Evolutionary conservation across 768 basidiomycete genomes (phyloP), one percentile per base, ranked within the genome.

Genomic region (Amanita inopinata): DNA sequence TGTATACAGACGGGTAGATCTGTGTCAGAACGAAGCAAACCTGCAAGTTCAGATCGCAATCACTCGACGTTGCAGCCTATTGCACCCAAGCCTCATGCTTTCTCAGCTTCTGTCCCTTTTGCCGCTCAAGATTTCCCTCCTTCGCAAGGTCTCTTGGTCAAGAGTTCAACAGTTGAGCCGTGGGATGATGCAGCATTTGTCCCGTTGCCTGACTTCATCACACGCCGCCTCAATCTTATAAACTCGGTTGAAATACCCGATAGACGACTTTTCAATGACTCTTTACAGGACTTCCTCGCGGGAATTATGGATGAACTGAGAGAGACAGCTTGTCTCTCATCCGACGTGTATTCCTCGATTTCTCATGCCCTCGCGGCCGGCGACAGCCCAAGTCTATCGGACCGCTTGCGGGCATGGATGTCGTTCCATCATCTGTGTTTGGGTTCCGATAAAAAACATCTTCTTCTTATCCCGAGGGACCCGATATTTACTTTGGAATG

Each of bases 401-500:
- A 56, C 6, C 53, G 60, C 11, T 46, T 66, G 61, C 67, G 62
- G 38, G 65, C 70, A 47, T 83, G 81, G 81, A 54, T 67, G 10
- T 56, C 64, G 12, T 70, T 72, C 50, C 80, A 83, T 52, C 78
- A 78, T 46, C 62, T 81, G 33, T 72, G 72, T 43, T 63, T 72
- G 25, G 81, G 80, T 12, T 81, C 80, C 15, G 65, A 71, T 33
- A 76, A 71, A 49, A 67, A 67, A 49, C 65, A 71, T 44, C 65
- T 83, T 30, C 63, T 83, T 32, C 56, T 83, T 8, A 63, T 73
- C 30, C 81, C 80, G 3, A 67, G 76, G 8, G 81, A 83, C 38
- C 62, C 72, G 12, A 70, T 71, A 46, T 82, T 74, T 55, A 63
- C 67, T 27, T 62, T 76, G 50, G 62, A 71, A 28, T 55, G 60